Evolutionary conservation across 768 basidiomycete species (phyloP).

Genomic region (Nevesoporus exiguus): DNA sequence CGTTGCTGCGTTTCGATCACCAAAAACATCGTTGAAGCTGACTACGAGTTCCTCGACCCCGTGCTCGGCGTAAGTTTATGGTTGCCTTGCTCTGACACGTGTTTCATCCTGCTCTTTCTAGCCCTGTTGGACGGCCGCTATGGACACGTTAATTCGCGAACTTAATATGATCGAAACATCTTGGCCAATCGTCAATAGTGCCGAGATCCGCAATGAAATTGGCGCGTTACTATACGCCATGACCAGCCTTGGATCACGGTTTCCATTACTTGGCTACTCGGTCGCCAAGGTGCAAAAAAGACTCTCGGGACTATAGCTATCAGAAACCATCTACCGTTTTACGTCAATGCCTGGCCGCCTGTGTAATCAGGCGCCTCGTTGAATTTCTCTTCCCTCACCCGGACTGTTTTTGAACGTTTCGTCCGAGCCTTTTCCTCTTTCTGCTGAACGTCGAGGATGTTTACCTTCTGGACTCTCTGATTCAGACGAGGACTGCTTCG

Average conservation of each 20-base stretch:
- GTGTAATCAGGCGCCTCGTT: background rate
- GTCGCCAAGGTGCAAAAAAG: slow-evolving; percentile 32
- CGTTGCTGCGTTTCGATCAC: slow-evolving; percentile 56
- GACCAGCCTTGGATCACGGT: slow-evolving; percentile 55
- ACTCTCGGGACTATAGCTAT: slow-evolving; percentile 27
- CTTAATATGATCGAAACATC: slow-evolving; percentile 59
- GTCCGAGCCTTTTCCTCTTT: background rate
- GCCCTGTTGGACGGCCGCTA: slow-evolving; percentile 71
- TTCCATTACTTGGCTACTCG: slow-evolving; percentile 50
- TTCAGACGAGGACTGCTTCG: slow-evolving; percentile 10
- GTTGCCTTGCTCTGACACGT: background rate
- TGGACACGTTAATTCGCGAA: slow-evolving; percentile 65
- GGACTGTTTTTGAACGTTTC: slow-evolving; percentile 15
- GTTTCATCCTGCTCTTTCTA: slow-evolving; percentile 25
- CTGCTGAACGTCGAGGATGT: slow-evolving; percentile 6
- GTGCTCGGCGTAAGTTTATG: slow-evolving; percentile 62
- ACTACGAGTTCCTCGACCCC: slow-evolving; percentile 73
- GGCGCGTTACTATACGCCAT: slow-evolving; percentile 60
- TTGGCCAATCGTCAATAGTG: slow-evolving; percentile 57
- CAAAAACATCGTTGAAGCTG: slow-evolving; percentile 59
- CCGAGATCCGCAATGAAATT: slow-evolving; percentile 62
- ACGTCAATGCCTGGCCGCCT: background rate
- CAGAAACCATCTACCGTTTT: slow-evolving; percentile 4
- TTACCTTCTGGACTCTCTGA: slow-evolving; percentile 5
- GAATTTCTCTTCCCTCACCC: background rate